Evolutionary conservation across 306 rosid species (phyloP).

Genomic region (Malus sylvestris): DNA sequence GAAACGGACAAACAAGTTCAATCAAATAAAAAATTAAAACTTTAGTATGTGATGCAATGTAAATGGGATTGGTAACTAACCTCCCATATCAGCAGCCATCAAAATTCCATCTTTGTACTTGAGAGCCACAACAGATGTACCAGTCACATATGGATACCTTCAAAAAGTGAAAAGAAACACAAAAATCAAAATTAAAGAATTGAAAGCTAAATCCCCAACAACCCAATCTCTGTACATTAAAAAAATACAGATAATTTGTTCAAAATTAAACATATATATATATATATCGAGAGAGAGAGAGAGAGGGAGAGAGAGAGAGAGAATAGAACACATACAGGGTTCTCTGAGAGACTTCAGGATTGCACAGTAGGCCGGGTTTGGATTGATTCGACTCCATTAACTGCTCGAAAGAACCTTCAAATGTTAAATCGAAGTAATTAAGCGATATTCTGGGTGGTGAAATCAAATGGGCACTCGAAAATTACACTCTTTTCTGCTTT

Average conservation of each 20-base stretch:
- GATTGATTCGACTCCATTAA: conserved; percentile 29
- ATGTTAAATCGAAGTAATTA: neutral
- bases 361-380: conserved; percentile 13
- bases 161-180: neutral
- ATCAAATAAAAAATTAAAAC: neutral
- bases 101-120: conserved; percentile 94
- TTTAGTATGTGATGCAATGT: neutral
- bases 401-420: neutral
- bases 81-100: conserved; percentile 96
- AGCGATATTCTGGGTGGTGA: neutral
- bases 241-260: neutral
- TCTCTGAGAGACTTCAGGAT: conserved; percentile 46
- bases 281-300: too few relatives aligned
- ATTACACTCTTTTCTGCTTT: neutral
- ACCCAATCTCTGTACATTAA: neutral
- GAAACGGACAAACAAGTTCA: neutral
- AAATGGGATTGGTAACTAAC: conserved; percentile 26
- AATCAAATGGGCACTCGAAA: neutral
- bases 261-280: too few relatives aligned
- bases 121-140: conserved; percentile 83
- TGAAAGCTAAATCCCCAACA: neutral
- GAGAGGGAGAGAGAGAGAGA: neutral
- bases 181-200: neutral
- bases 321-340: conserved; percentile 57
- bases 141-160: conserved; percentile 91